phyloP scores from a whole-genome alignment of 352 stramenopile genomes.

The Globisporangium paroecandrum region DNA sequence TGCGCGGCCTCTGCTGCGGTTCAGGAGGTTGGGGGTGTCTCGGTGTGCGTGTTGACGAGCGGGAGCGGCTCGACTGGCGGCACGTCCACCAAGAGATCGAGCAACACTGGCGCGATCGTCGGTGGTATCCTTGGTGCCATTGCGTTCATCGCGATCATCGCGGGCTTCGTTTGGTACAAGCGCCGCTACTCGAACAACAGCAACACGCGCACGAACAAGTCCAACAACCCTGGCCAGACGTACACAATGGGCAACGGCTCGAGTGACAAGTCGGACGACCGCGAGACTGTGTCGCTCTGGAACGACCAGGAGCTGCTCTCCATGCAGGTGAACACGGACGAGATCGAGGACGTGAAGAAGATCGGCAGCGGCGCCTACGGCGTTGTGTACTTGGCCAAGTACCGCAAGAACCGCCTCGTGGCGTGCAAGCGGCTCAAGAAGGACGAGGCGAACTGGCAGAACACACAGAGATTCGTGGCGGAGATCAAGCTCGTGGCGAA shows the following conservation, averaged over 20 bases:
- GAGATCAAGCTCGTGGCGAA: constrained; percentile 56
- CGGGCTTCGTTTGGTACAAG: constrained; percentile 27
- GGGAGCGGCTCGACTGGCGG: constrained; percentile 11
- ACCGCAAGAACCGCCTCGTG: constrained; percentile 32
- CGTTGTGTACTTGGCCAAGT: constrained; percentile 46
- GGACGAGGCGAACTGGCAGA: constrained; percentile 35
- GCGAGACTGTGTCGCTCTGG: constrained; percentile 31
- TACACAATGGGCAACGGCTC: constrained; percentile 9
- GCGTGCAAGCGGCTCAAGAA: constrained; percentile 49
- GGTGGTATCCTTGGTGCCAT: constrained; percentile 36
- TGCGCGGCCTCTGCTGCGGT: constrained; percentile 22
- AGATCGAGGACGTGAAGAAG: constrained; percentile 39
- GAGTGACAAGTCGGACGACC: constrained; percentile 2
- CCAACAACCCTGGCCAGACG: constrained; percentile 7
- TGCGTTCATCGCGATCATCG: constrained; percentile 28
- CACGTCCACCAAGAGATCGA: constrained; percentile 14
- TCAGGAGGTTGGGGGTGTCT: constrained; percentile 25
- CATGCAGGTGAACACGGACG: constrained; percentile 44
- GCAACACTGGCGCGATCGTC: constrained; percentile 32
- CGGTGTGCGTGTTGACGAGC: constrained; percentile 29
- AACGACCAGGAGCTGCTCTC: constrained; percentile 48
- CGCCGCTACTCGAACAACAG: constrained; percentile 17
- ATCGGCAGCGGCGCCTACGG: constrained; percentile 34
- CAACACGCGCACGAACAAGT: constrained; percentile 11
- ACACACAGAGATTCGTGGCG: constrained; percentile 41